These are phyloP conservation scores for Colletotrichum sp. DNA, from an alignment of 2,329 filamentous ascomycete species.

Conservation along the genomic window DNA sequence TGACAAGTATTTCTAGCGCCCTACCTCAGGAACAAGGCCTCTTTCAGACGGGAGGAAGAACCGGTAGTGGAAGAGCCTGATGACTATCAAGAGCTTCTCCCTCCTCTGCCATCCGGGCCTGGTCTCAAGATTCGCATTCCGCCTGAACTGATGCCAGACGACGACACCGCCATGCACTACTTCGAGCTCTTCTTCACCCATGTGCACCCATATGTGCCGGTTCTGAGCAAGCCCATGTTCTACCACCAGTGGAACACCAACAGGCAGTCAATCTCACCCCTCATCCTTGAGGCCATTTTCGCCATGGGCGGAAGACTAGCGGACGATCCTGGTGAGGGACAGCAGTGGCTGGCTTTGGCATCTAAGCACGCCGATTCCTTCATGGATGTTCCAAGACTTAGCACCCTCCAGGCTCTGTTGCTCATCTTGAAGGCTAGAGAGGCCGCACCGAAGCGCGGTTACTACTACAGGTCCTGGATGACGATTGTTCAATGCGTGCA, in stretches of 20 bases:
- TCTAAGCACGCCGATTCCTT: constrained; percentile 91
- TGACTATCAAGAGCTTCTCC: constrained; percentile 74
- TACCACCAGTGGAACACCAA: constrained; percentile 90
- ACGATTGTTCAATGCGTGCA: constrained; percentile 88
- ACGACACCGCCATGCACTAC: constrained; percentile 80
- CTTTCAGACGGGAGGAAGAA: constrained; percentile 57
- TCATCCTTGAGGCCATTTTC: constrained; percentile 89
- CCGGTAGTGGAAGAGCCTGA: constrained; percentile 74
- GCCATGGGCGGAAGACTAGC: constrained; percentile 85
- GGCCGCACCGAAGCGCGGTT: constrained; percentile 89
- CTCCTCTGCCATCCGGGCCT: constrained; percentile 69
- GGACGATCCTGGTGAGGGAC: constrained; percentile 82
- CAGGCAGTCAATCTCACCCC: constrained; percentile 82
- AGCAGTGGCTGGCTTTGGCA: constrained; percentile 91
- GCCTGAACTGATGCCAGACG: constrained; percentile 89
- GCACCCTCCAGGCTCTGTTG: constrained; percentile 88
- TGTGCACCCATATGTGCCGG: constrained; percentile 91
- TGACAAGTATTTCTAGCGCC: constrained; percentile 64
- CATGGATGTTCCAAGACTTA: constrained; percentile 88
- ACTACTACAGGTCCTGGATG: constrained; percentile 98
- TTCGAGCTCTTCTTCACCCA: constrained; percentile 91
- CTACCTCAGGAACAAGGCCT: constrained; percentile 74
- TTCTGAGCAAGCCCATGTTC: constrained; percentile 81
- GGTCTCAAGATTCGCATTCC: constrained; percentile 87
- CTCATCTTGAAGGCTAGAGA: constrained; percentile 91